Base-by-base conservation (phyloP, 2,329 filamentous ascomycete genomes). In the Fusarium illudens region DNA sequence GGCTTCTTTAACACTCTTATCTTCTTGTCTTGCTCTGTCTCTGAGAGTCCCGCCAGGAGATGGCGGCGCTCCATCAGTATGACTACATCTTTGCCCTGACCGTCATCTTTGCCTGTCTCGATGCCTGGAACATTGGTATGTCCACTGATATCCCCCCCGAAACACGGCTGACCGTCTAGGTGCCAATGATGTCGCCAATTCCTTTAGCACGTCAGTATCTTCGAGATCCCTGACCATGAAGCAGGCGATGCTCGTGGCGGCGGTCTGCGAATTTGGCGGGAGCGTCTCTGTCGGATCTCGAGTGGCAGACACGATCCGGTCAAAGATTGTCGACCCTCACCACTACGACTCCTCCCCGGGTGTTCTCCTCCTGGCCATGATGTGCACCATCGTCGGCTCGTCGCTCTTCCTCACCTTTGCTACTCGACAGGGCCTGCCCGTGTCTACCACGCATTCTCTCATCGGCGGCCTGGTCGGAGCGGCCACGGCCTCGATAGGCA, bases 161-260 rank as follows among this genome's bases (percentile, higher is more conserved):
- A 37, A 1, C 0, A 15, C 30, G 4, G 8, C 69, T 72, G 33
- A 73, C 62, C 1, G 4, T 6, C n/a, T 29, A 83, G 81, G 81
- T 66, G 83, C 83, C 71, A 84, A 89, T 78, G 90, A 92, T 90
- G 90, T 92, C 60, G 90, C 90, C 77, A 93, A 92, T 81, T 87
- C 89, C 4, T 93, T 89, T 86, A 89, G 90, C 19, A 92, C 89
- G 37, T 90, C 87, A 68, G 90, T 92, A 67, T 90, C 89, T 2
- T 92, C 90, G 15, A 83, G 89, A 42, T 92, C 90, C 60, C 77
- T 91, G 55, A 85, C 86, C 15, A 86, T 89, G 75, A 72, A 84
- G 62, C 87, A 90, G 76, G 88, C 86, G 64, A 87, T 88, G 86
- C 69, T 84, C 22, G 76, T 87, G 27, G 87, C 84, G 36, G 82